Evolutionary conservation across 768 basidiomycete species (phyloP), one percentile per base, ranked within the genome.

Genomic region (Suillus weaverae): DNA sequence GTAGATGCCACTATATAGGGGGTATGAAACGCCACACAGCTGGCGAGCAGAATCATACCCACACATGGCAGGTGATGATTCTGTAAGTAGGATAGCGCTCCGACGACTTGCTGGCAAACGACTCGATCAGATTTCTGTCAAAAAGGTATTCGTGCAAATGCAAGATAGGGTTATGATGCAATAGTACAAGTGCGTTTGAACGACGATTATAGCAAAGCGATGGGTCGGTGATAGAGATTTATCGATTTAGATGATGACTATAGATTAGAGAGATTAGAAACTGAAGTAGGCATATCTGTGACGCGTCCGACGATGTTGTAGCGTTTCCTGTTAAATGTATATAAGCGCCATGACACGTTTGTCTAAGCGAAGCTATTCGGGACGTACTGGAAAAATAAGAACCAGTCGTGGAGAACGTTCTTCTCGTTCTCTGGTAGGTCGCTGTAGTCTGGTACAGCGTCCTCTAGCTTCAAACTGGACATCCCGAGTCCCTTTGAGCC

Each of bases 361-460:
- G 20, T 46, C 13, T 16, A 39, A 22, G 18, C 44, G 33, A 46
- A 44, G 14, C 10, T 3, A 55, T 35, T 36, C 10, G 13, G 32
- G 41, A 89, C 92, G 77, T 81, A 96, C 89, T 80, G 73, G 78
- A 96, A 97, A 81, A 97, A 98, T 18, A 81, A 70, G 73, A 91
- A 83, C 96, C 96, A 99, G 67, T 97, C 94, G 64, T 95, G 84
- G 65, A 99, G 81, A 0, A 91, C 89, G 76, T 92, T 91, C 75
- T 73, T 77, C 70, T 96, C 92, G 66, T 85, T 84, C 66, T 87
- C 88, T 50, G 85, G 81, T 61, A 99, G 82, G 0, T 70, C 76
- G 70, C 89, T 92, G 73, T 93, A 97, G 73, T 99, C 95, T 14
- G 94, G 79, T 2, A 95, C 83, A 11, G 96, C 97, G 72, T 99